Conservation (phyloP, 2,329 filamentous ascomycete genomes). For the Fusarium virguliforme region DNA sequence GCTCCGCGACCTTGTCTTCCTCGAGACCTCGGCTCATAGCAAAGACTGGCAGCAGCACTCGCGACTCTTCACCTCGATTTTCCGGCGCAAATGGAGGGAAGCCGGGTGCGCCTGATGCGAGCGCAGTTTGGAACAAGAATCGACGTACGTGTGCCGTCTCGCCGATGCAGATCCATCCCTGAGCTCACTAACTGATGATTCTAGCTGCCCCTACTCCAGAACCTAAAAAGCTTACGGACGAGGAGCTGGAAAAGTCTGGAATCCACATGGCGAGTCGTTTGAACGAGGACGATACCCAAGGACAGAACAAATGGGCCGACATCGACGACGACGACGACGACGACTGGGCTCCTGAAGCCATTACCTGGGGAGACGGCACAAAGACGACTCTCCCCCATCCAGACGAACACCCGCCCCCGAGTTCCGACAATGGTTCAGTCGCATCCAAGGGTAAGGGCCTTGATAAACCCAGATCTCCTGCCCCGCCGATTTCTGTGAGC, state of each 20-base stretch:
- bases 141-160: conserved; percentile 71
- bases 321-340: conserved; percentile 92
- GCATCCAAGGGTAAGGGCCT: conserved; percentile 43
- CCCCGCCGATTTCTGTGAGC: conserved; percentile 54
- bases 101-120: conserved; percentile 77
- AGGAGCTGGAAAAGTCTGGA: conserved; percentile 88
- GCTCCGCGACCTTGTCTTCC: conserved; percentile 64
- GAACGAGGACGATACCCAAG: conserved; percentile 80
- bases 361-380: conserved; percentile 91
- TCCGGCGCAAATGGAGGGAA: conserved; percentile 71
- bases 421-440: conserved; percentile 49
- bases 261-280: conserved; percentile 88
- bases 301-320: conserved; percentile 89
- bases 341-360: conserved; percentile 87
- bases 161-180: conserved; percentile 7
- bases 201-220: conserved; percentile 76
- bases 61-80: conserved; percentile 66
- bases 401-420: conserved; percentile 64
- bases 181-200: conserved; percentile 42
- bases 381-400: conserved; percentile 81
- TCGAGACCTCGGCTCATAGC: conserved; percentile 82
- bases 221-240: conserved; percentile 87
- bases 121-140: conserved; percentile 91
- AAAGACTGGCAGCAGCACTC: conserved; percentile 76
- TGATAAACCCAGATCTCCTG: conserved; percentile 65